These are phyloP conservation scores for Leishmania tarentolae DNA, from an alignment of 208 protist genomes.

Conservation along the genomic window DNA sequence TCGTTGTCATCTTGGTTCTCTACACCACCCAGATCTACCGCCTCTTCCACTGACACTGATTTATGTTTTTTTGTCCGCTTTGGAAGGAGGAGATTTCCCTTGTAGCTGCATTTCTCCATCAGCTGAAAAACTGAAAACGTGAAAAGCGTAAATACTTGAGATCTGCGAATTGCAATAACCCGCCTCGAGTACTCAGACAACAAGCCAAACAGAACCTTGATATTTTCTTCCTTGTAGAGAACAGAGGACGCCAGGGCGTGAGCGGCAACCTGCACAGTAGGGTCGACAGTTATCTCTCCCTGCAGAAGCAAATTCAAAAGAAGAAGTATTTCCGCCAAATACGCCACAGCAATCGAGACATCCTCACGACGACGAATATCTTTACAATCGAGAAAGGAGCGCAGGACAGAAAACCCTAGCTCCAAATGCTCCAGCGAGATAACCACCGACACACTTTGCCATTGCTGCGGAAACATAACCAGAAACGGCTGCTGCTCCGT, in stretches of 20 bases:
- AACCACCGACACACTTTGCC: slow-evolving; percentile 73
- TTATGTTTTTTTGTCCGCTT: slow-evolving; percentile 42
- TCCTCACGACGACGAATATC: slow-evolving; percentile 68
- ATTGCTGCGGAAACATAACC: slow-evolving; percentile 71
- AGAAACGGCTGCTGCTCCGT: slow-evolving; percentile 41
- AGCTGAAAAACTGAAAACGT: slow-evolving; percentile 79
- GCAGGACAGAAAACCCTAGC: slow-evolving; percentile 67
- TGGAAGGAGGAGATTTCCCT: slow-evolving; percentile 69
- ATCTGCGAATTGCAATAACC: slow-evolving; percentile 37
- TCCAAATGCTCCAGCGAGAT: slow-evolving; percentile 77
- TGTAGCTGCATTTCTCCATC: slow-evolving; percentile 88
- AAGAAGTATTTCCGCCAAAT: slow-evolving; percentile 80
- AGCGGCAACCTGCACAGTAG: slow-evolving; percentile 65
- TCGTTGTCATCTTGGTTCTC: slow-evolving; percentile 36
- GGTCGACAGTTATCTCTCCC: slow-evolving; percentile 68
- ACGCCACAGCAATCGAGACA: slow-evolving; percentile 52
- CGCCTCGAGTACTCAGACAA: slow-evolving; percentile 49
- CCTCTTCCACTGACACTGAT: slow-evolving; percentile 13
- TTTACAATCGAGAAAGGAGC: slow-evolving; percentile 59
- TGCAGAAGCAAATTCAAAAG: slow-evolving; percentile 74
- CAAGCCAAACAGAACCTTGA: slow-evolving; percentile 72
- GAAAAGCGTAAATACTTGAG: slow-evolving; percentile 63
- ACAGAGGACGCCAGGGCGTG: slow-evolving; percentile 82
- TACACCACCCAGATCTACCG: slow-evolving; percentile 10
- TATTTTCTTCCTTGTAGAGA: slow-evolving; percentile 85